These are phyloP conservation scores for Blastomyces emzantsi DNA, from an alignment of 2,329 filamentous ascomycete species.

Conservation along the genomic window DNA sequence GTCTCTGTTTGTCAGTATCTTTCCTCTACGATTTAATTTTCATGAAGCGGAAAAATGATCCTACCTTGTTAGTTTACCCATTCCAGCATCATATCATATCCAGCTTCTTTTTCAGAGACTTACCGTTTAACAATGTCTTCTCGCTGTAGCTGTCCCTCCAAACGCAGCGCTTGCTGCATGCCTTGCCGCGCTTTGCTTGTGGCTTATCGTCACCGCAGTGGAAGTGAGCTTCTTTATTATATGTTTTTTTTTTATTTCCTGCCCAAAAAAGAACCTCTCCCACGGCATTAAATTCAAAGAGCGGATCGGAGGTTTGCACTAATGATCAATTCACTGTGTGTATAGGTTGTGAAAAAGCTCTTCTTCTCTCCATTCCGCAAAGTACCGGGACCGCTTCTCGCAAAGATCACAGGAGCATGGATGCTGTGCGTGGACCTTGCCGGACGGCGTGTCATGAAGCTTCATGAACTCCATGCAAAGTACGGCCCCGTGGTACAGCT, in stretches of 20 bases:
- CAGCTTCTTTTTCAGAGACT: neutral
- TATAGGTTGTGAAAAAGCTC: slow-evolving; percentile 6
- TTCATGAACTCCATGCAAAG: slow-evolving; percentile 7
- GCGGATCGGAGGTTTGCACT: neutral
- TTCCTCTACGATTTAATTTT: neutral
- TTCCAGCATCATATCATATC: neutral
- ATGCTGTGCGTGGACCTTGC: slow-evolving; percentile 4
- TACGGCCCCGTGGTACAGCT: slow-evolving; percentile 12
- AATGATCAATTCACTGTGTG: neutral
- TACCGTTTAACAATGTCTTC: neutral
- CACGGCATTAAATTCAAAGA: neutral
- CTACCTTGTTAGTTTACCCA: neutral
- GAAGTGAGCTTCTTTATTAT: neutral
- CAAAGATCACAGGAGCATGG: slow-evolving; percentile 7
- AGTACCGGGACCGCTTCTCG: slow-evolving; percentile 2
- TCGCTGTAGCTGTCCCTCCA: neutral
- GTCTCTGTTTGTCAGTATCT: neutral
- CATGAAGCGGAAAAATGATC: neutral
- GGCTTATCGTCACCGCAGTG: neutral
- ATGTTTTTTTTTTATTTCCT: neutral
- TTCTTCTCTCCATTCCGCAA: slow-evolving; percentile 8
- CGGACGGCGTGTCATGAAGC: neutral
- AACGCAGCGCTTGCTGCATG: neutral
- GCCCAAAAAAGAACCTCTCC: neutral
- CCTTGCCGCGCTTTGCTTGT: neutral